Conservation (phyloP, 2,329 filamentous ascomycete genomes). For the Aurifilum marmelostoma region DNA sequence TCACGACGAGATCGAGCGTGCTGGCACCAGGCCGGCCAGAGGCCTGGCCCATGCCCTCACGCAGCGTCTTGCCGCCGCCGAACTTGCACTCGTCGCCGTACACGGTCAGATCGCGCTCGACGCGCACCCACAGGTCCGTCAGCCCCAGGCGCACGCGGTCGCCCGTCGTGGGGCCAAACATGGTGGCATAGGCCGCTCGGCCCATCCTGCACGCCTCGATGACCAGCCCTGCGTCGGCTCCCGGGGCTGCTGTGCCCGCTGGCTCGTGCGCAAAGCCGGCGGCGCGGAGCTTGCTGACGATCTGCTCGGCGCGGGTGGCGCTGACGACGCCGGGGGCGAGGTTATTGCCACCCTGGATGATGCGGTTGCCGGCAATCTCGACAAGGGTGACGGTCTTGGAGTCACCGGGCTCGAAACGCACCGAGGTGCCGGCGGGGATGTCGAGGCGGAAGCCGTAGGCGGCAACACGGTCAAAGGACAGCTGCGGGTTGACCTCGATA, state of each 20-base stretch:
- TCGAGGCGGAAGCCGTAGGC: conserved; percentile 87
- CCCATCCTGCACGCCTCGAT: conserved; percentile 73
- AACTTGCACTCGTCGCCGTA: conserved; percentile 97
- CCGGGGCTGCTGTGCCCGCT: conserved; percentile 60
- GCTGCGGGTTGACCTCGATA: conserved; percentile 87
- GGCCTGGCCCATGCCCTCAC: conserved; percentile 95
- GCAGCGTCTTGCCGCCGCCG: conserved; percentile 88
- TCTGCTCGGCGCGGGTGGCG: conserved; percentile 61
- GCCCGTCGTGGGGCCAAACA: conserved; percentile 92
- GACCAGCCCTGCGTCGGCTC: conserved; percentile 49
- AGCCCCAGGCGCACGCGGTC: conserved; percentile 80
- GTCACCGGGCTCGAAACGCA: conserved; percentile 93
- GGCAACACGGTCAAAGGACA: conserved; percentile 82
- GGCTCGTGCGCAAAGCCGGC: conserved; percentile 79
- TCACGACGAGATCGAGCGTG: conserved; percentile 81
- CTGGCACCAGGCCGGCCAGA: conserved; percentile 73
- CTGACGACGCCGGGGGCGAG: conserved; percentile 77
- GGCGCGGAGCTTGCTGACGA: conserved; percentile 67
- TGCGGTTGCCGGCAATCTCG: conserved; percentile 78
- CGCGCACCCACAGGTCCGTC: conserved; percentile 87
- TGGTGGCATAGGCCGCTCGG: conserved; percentile 75
- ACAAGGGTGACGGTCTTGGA: conserved; percentile 88
- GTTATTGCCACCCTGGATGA: conserved; percentile 83
- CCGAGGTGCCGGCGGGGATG: conserved; percentile 87
- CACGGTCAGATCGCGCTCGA: conserved; percentile 81